Evolutionary conservation across 1,139 yeast species (phyloP).

Genomic region (Saccharomyces hybrid): DNA sequence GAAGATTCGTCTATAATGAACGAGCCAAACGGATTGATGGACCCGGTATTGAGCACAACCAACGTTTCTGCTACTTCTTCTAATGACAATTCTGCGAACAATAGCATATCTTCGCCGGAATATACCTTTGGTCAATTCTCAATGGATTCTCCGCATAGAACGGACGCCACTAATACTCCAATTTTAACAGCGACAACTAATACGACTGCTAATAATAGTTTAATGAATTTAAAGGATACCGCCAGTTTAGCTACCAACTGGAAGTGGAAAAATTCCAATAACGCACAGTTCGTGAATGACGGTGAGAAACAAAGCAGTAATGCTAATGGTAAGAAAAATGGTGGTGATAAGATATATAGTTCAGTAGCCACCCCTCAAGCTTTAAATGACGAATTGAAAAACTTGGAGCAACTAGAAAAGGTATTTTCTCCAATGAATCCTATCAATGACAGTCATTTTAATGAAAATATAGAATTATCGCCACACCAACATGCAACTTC

Average conservation of each 20-base stretch:
- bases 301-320: slow-evolving; percentile 1
- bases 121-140: slow-evolving; percentile 4
- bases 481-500: not conserved
- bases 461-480: not conserved
- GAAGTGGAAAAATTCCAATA: not conserved
- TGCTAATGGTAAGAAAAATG: not conserved
- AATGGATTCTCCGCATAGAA: slow-evolving; percentile 5
- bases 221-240: slow-evolving; percentile 6
- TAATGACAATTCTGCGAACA: slow-evolving; percentile 2
- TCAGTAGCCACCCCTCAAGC: not conserved
- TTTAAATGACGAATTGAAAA: not conserved
- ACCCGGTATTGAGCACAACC: slow-evolving; percentile 3
- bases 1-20: not conserved
- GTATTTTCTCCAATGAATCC: not conserved
- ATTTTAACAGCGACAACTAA: not conserved
- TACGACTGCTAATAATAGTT: slow-evolving; percentile 11
- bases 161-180: slow-evolving; percentile 3
- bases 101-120: slow-evolving; percentile 7
- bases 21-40: not conserved
- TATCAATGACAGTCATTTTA: not conserved
- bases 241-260: not conserved
- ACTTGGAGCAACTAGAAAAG: not conserved
- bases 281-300: not conserved
- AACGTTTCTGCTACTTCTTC: slow-evolving; percentile 6
- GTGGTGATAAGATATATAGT: not conserved